Base-by-base conservation (phyloP, 208 protist genomes). In the Trypanosoma rangeli region DNA sequence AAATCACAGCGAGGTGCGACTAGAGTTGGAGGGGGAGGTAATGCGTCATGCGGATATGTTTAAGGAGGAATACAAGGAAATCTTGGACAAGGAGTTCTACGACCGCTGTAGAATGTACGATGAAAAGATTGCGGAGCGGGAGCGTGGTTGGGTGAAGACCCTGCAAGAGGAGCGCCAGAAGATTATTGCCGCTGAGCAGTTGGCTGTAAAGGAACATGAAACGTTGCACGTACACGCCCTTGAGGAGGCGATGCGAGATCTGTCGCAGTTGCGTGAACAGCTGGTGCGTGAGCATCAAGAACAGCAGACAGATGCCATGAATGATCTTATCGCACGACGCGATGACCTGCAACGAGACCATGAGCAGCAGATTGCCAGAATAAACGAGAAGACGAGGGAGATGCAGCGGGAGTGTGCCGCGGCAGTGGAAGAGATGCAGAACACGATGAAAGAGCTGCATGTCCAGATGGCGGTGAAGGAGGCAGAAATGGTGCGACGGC, bases 231-330 rank as follows among this genome's bases (percentile, higher is more conserved):
- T 80, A 0, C 68, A 85, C 35, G 74, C 79, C 12, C 71, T 92
- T 35, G 75, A 82, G 59, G 48, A 74, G 2, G 86, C 83, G 16
- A 83, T 92, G 79, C 62, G 61, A 7, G 83, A 92, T 54, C 70
- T 90, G n/a, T 80, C 79, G 20, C 49, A 48, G 28, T 66, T 90
- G 44, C 81, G 85, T 15, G 73, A 78, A 59, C 50, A 68, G 24
- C 74, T 90, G n/a, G 22, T 87, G 22, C 65, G 53, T 3, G 75
- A 84, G 24, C 74, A 82, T 46, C 69, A 70, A 16, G 64, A 70
- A 24, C 73, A 80, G 54, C 76, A 90, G 68, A 71, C 74, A 22
- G 56, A 77, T 26, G 59, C 76, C 7, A 73, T 76, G 39, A 70
- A 74, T 16, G 71, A 78, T 20, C 78, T 83, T 50, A 46, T 86